A percentile compares a stretch with the other conserved stretches of the same genome.
phyloP scores from a whole-genome alignment of 768 basidiomycete genomes.

The Mrakia frigida region DNA sequence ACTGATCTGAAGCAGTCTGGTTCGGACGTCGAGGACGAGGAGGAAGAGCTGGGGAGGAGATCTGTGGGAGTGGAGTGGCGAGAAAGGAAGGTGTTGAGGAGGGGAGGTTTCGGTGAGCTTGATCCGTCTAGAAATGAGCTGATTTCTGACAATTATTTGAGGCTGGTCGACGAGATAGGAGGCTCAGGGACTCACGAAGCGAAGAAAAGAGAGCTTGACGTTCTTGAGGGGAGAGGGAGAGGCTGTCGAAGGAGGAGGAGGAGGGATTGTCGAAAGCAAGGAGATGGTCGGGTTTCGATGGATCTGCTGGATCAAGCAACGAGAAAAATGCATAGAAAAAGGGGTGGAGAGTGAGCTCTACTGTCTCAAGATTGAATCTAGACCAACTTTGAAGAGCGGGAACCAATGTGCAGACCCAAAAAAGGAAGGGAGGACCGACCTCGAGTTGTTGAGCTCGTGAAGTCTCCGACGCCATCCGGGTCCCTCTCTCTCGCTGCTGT shows the following conservation, averaged over 20 bases:
- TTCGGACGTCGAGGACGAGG: not conserved
- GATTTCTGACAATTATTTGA: not conserved
- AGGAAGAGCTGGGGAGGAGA: not conserved
- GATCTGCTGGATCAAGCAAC: not conserved
- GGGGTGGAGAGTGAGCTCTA: not conserved
- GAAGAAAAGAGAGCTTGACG: not conserved
- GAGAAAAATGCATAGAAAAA: not conserved
- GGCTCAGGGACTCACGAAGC: not conserved
- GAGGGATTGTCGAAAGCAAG: not conserved
- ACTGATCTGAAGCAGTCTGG: constrained; percentile 13
- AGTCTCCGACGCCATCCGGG: not conserved
- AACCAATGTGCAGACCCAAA: too few species aligned
- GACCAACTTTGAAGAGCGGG: too few species aligned
- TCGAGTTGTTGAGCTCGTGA: not conserved
- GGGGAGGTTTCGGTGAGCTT: not conserved
- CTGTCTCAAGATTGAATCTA: too few species aligned
- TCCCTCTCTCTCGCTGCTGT: not conserved
- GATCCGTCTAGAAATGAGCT: too few species aligned
- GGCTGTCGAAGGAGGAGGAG: not conserved
- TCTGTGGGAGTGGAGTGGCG: not conserved
- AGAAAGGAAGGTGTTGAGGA: not conserved
- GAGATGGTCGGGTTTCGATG: not conserved
- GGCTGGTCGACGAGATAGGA: not conserved
- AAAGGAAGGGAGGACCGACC: too few species aligned
- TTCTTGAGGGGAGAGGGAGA: constrained; percentile 1